A percentile compares a stretch with the other conserved stretches of the same genome.
phyloP scores from a whole-genome alignment of 2,329 filamentous ascomycete species.

The Neophaeococcomyces mojaviensis region DNA sequence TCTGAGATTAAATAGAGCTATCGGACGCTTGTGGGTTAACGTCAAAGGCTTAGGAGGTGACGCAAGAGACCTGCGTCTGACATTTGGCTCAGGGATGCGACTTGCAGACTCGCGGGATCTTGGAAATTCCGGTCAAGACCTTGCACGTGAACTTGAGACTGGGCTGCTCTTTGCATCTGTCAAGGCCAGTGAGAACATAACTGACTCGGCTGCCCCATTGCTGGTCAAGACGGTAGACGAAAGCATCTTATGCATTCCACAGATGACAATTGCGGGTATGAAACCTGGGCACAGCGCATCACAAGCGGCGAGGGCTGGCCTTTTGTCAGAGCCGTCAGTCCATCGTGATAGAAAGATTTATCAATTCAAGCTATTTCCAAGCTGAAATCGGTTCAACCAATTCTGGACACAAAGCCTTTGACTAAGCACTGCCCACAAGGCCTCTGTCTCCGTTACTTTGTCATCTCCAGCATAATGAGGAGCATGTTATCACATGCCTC shows the following conservation, averaged over 20 bases:
- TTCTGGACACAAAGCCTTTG: too few species aligned
- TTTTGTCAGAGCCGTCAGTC: slow-evolving; percentile 10
- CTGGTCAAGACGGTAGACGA: slow-evolving; percentile 27
- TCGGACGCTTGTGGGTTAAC: slow-evolving; percentile 19
- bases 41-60: neutral
- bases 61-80: neutral
- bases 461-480: too few species aligned
- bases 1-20: slow-evolving; percentile 29
- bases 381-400: too few species aligned
- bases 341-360: slow-evolving; percentile 12
- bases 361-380: slow-evolving; percentile 10
- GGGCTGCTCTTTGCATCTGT: slow-evolving; percentile 33
- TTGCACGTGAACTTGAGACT: slow-evolving; percentile 17
- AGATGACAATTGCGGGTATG: slow-evolving; percentile 15
- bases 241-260: slow-evolving; percentile 11
- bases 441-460: too few species aligned
- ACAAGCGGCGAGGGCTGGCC: slow-evolving; percentile 13
- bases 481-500: slow-evolving; percentile 11
- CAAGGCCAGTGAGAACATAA: slow-evolving; percentile 20
- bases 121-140: slow-evolving; percentile 6
- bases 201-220: slow-evolving; percentile 31
- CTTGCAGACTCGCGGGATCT: slow-evolving; percentile 11
- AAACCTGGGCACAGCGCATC: slow-evolving; percentile 8
- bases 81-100: slow-evolving; percentile 12
- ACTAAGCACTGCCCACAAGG: too few species aligned